These are phyloP conservation scores for Gossypium longicalyx DNA, from an alignment of 345 rosid genomes.

Conservation along the genomic window DNA sequence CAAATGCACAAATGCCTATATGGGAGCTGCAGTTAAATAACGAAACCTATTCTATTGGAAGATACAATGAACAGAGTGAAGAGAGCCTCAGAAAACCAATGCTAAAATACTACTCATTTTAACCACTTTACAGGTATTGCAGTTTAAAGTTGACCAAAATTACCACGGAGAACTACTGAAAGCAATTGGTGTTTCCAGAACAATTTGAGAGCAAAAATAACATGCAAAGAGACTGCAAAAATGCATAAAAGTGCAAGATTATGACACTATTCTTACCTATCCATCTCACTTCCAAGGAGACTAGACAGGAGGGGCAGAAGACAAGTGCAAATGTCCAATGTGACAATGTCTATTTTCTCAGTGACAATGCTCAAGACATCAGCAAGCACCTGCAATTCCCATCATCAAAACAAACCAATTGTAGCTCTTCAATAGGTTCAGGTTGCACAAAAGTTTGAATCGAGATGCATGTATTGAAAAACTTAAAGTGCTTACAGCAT, in stretches of 20 bases:
- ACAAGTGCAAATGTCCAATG: slow-evolving; percentile 71
- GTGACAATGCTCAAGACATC: slow-evolving; percentile 64
- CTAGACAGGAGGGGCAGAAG: slow-evolving; percentile 76
- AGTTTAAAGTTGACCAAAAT: not conserved
- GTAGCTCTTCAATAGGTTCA: not conserved
- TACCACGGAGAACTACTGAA: not conserved
- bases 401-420: slow-evolving; percentile 11
- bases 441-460: slow-evolving; percentile 3
- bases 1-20: slow-evolving; percentile 79
- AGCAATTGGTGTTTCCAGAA: slow-evolving; percentile 6
- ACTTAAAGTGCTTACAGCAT: slow-evolving; percentile 52
- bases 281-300: slow-evolving; percentile 82
- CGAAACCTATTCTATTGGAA: not conserved
- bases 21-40: slow-evolving; percentile 9
- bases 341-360: slow-evolving; percentile 67
- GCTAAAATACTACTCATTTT: not conserved
- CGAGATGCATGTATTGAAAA: not conserved
- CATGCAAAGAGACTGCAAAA: not conserved
- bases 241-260: slow-evolving; percentile 8
- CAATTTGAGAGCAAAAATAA: not conserved
- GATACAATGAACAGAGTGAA: not conserved
- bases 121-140: not conserved
- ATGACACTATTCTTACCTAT: slow-evolving; percentile 49
- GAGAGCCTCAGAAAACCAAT: not conserved
- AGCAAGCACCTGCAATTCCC: slow-evolving; percentile 60